These are phyloP conservation scores for Bimuria novae-zelandiae DNA, from an alignment of 2,329 filamentous ascomycete genomes.

Conservation along the genomic window DNA sequence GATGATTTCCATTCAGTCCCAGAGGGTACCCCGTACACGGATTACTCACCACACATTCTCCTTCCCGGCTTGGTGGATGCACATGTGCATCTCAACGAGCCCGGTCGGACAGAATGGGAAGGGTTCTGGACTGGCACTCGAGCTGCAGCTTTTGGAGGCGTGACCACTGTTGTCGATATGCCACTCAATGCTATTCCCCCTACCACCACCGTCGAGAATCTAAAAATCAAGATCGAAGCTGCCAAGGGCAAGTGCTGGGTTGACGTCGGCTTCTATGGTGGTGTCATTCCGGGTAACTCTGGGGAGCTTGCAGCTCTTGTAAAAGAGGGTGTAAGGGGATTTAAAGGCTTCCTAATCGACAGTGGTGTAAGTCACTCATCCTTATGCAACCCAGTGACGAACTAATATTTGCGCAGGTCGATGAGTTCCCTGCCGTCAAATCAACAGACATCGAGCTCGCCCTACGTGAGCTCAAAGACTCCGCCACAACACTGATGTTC, in stretches of 20 bases:
- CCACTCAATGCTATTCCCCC: constrained; percentile 95
- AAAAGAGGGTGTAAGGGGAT: constrained; percentile 84
- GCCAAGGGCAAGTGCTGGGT: constrained; percentile 93
- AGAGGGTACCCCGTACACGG: constrained; percentile 70
- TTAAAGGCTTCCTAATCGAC: constrained; percentile 97
- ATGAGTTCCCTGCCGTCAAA: constrained; percentile 93
- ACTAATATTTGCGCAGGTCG: constrained; percentile 64
- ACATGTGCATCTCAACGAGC: constrained; percentile 97
- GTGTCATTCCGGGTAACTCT: constrained; percentile 88
- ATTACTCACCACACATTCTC: constrained; percentile 83
- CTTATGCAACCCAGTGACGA: constrained; percentile 3
- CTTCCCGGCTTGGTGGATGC: constrained; percentile 93
- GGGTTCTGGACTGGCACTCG: constrained; percentile 94
- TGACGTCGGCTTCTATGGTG: constrained; percentile 97
- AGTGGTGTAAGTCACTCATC: constrained; percentile 73
- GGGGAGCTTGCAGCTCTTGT: constrained; percentile 79
- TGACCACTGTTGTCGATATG: constrained; percentile 98
- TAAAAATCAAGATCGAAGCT: constrained; percentile 84
- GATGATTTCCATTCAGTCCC: constrained; percentile 55
- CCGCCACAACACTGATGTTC: constrained; percentile 94
- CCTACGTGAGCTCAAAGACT: constrained; percentile 78
- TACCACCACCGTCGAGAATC: constrained; percentile 82
- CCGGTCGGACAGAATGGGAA: constrained; percentile 96
- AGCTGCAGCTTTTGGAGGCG: constrained; percentile 91
- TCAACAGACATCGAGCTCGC: constrained; percentile 76